Evolutionary conservation across 164 flowering plant species (phyloP).

Genomic region (Vitis rupestris): DNA sequence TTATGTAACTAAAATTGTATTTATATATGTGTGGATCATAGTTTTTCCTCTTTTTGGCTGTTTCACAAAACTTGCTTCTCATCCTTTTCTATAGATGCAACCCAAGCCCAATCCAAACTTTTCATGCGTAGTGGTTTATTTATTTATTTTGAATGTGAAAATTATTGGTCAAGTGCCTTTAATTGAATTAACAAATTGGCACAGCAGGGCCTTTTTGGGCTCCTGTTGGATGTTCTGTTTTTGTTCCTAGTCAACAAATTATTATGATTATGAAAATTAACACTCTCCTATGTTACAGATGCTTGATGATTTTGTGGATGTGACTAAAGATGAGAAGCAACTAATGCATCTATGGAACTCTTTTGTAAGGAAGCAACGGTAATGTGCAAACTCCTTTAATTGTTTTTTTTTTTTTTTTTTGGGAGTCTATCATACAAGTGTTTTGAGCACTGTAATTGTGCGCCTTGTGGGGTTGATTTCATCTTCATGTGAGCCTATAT

Average conservation of each 20-base stretch:
- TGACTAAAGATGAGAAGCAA: conserved; percentile 85
- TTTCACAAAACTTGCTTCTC: neutral
- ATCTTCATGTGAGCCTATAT: no score
- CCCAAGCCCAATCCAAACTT: no score
- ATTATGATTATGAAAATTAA: neutral
- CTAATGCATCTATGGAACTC: conserved; percentile 99
- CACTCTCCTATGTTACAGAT: conserved; percentile 50
- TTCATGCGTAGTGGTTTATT: no score
- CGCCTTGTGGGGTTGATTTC: no score
- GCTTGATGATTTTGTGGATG: conserved; percentile 99
- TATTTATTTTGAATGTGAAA: no score
- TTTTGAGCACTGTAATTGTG: no score
- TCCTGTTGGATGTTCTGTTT: neutral
- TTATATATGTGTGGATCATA: neutral
- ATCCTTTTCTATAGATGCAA: no score
- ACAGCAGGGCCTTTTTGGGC: neutral
- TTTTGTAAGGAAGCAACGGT: conserved; percentile 94
- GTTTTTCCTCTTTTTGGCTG: neutral
- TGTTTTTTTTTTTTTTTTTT: neutral
- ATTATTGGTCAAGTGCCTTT: neutral
- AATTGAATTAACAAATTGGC: neutral
- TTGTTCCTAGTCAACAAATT: neutral
- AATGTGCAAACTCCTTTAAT: neutral
- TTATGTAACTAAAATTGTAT: neutral
- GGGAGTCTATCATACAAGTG: no score